Conservation (phyloP, 768 basidiomycete genomes). For the Rhodotorula sphaerocarpa region DNA sequence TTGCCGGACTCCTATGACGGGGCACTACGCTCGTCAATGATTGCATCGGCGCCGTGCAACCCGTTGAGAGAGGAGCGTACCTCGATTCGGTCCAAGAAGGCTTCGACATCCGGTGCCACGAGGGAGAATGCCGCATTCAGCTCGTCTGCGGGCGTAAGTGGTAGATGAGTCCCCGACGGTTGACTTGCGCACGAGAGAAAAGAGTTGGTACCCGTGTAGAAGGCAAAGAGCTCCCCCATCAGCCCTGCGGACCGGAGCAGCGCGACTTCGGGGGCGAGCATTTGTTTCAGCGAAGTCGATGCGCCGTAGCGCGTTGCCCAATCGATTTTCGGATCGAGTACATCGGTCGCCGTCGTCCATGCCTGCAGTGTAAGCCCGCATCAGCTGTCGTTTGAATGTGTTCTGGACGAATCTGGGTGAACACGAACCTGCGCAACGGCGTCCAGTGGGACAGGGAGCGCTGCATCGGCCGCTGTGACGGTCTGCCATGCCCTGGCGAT, state of each 20-base stretch:
- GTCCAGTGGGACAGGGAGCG: too few species aligned
- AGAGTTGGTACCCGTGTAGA: conserved; percentile 14
- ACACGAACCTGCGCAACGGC: not conserved
- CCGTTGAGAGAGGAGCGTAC: too few species aligned
- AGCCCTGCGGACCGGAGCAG: not conserved
- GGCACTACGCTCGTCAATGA: too few species aligned
- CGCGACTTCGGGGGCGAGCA: not conserved
- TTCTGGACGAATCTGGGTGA: not conserved
- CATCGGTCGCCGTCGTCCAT: not conserved
- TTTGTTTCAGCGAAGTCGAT: not conserved
- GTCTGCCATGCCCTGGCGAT: not conserved
- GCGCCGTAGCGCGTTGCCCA: not conserved
- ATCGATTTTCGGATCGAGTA: not conserved
- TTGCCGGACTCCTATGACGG: too few species aligned
- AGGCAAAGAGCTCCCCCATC: conserved; percentile 17
- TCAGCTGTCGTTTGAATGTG: not conserved
- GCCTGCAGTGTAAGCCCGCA: not conserved
- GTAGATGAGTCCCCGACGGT: not conserved
- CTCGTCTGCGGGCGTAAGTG: not conserved
- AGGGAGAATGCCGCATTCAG: conserved; percentile 5
- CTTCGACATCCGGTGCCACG: conserved; percentile 6
- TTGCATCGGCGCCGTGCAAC: too few species aligned
- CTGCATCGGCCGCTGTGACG: not conserved
- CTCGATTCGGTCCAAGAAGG: conserved; percentile 16
- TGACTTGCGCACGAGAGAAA: not conserved